These are phyloP conservation scores for Lactarius quietus DNA, from an alignment of 768 basidiomycete species.

Conservation along the genomic window DNA sequence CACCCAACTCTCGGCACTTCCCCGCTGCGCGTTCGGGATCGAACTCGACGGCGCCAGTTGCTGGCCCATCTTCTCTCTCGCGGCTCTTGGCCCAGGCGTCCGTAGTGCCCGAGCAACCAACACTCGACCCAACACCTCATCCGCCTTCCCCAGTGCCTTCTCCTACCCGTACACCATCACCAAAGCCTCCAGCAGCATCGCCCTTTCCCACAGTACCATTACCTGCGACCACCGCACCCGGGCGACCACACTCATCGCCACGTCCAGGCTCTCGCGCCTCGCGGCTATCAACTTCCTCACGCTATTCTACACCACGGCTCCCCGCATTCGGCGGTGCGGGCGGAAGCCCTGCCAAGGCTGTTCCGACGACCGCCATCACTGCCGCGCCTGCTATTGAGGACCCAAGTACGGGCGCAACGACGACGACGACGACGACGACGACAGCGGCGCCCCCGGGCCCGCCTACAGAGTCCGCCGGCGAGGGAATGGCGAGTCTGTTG, in stretches of 20 bases:
- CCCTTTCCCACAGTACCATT: slow-evolving; percentile 9
- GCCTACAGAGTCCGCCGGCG: slow-evolving; percentile 57
- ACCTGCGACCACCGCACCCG: neutral
- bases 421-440: slow-evolving; percentile 5
- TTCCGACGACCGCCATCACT: slow-evolving; percentile 44
- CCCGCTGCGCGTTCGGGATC: slow-evolving; percentile 53
- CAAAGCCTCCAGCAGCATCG: slow-evolving; percentile 10
- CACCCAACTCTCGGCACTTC: slow-evolving; percentile 67
- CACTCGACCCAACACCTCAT: slow-evolving; percentile 27
- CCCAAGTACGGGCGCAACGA: slow-evolving; percentile 1
- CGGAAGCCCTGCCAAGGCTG: slow-evolving; percentile 64
- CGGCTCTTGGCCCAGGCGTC: slow-evolving; percentile 72
- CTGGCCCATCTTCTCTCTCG: slow-evolving; percentile 76
- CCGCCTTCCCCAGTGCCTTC: slow-evolving; percentile 11
- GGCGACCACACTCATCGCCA: slow-evolving; percentile 35
- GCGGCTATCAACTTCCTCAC: slow-evolving; percentile 62
- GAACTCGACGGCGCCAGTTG: slow-evolving; percentile 66
- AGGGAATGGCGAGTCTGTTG: slow-evolving; percentile 49
- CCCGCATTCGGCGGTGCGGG: slow-evolving; percentile 56
- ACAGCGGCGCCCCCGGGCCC: slow-evolving; percentile 41
- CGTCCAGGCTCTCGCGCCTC: slow-evolving; percentile 74
- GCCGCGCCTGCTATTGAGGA: slow-evolving; percentile 35
- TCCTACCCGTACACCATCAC: slow-evolving; percentile 34
- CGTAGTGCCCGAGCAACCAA: slow-evolving; percentile 36
- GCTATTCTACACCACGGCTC: slow-evolving; percentile 60